Conservation (phyloP, 2,329 filamentous ascomycete genomes). For the Trichophyton schoenleinii region DNA sequence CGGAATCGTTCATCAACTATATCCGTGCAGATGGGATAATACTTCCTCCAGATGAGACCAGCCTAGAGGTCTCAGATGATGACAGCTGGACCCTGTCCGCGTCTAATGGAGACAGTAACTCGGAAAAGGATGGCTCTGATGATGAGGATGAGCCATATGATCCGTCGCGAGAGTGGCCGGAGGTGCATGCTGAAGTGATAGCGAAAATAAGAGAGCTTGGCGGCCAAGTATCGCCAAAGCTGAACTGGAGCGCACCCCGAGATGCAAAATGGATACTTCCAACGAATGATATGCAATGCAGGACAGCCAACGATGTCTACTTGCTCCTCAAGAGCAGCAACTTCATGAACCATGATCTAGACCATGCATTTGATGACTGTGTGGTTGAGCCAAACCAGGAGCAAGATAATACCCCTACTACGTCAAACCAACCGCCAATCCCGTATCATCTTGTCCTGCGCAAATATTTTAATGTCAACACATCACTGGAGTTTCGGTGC, state of each 20-base stretch:
- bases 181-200: constrained; percentile 65
- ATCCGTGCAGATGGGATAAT: constrained; percentile 87
- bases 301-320: constrained; percentile 79
- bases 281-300: constrained; percentile 87
- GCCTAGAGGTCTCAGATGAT: constrained; percentile 26
- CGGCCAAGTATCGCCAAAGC: constrained; percentile 76
- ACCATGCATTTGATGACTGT: constrained; percentile 79
- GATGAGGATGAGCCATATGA: constrained; percentile 48
- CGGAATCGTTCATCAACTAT: constrained; percentile 65
- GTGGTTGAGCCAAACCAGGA: constrained; percentile 27
- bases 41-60: constrained; percentile 43
- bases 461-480: constrained; percentile 78
- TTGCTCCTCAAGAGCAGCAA: constrained; percentile 87
- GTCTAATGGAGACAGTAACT: constrained; percentile 31
- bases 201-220: constrained; percentile 67
- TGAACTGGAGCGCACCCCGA: constrained; percentile 96
- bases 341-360: constrained; percentile 86
- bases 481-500: constrained; percentile 85
- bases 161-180: constrained; percentile 46
- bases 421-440: constrained; percentile 32
- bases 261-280: constrained; percentile 84
- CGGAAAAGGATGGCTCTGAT: constrained; percentile 45
- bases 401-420: not conserved
- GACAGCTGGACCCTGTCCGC: constrained; percentile 49
- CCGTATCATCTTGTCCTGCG: constrained; percentile 72